A percentile compares a stretch with the other conserved stretches of the same genome.
Conservation (phyloP, 805 yeast genomes). For the Metschnikowia reukaufii region DNA sequence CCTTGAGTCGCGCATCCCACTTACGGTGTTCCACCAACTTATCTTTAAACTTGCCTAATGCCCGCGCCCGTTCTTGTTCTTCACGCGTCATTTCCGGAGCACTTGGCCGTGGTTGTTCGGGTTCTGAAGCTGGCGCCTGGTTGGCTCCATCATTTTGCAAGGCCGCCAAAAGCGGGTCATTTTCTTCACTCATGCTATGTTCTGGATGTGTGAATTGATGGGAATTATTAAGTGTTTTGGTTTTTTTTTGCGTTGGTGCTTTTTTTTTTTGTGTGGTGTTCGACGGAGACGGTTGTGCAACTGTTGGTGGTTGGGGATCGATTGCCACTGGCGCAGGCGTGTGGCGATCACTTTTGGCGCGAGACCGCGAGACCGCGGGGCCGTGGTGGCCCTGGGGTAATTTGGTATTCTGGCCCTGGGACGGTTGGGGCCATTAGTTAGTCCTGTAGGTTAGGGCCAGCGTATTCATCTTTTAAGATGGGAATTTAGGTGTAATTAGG, state of each 20-base stretch:
- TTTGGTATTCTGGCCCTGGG: too few species aligned
- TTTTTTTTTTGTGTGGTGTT: neutral
- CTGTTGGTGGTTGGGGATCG: neutral
- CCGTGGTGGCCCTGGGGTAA: too few species aligned
- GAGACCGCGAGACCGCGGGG: too few species aligned
- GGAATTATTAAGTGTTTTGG: neutral
- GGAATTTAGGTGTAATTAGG: too few species aligned
- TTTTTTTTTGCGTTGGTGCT: neutral
- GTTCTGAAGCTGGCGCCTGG: constrained; percentile 22
- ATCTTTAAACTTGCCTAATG: constrained; percentile 74
- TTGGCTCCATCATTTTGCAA: constrained; percentile 36
- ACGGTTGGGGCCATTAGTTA: too few species aligned
- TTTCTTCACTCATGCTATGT: constrained; percentile 61
- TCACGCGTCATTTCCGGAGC: constrained; percentile 27
- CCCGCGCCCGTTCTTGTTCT: constrained; percentile 75
- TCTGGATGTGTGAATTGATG: too few species aligned
- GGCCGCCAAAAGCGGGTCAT: constrained; percentile 77
- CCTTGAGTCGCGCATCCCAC: constrained; percentile 89
- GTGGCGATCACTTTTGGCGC: constrained; percentile 9
- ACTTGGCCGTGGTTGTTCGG: constrained; percentile 25
- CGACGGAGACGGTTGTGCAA: neutral
- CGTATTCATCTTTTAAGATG: too few species aligned
- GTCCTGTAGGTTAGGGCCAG: too few species aligned
- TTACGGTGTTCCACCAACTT: constrained; percentile 90
- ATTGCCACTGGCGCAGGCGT: constrained; percentile 2